Base-by-base conservation (phyloP, 2,329 filamentous ascomycete species). In the Penicillium hordei region DNA sequence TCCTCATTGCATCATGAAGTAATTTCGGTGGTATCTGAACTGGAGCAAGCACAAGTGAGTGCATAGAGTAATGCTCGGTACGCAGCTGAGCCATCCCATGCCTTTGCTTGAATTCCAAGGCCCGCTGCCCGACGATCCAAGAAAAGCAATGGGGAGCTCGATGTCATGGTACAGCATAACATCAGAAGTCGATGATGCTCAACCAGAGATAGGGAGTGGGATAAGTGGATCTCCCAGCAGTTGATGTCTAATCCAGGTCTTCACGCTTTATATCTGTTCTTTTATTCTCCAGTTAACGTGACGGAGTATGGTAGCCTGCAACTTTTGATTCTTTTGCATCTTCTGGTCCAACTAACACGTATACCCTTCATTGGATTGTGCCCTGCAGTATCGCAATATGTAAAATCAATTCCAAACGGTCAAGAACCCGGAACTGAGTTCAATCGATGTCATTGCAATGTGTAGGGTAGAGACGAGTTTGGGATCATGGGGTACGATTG, bases 1-100 rank as follows among this genome's bases (percentile, higher is more conserved):
- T 42, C 17, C 25, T 39, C 31, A 60, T 67, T 66, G 63, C 65
- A 67, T 67, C 65, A 67, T 66, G 49, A 45, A 48, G 7, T 53
- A 10, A 46, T 5, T 25, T 65, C 50, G 46, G 60, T n/a, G 13
- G 15, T 34, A 7, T 34, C 33, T 34, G 15, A 34, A 34, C 33
- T 34, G 33, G 15, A 8, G 33, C 15, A 34, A 34, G 33, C 15
- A 34, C 33, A 34, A 13, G 33, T 34, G 33, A 17, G 33, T 6
- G 6, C 33, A 34, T 34, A 34, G 33, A 15, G 13, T 17, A 8
- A 34, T 34, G 12, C 48, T 49, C 31, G 45, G 25, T 59, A 10
- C 48, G 19, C 27, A 21, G 31, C 13, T 44, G 33, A 48, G 49
- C 48, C 55, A 58, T 46, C 10, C 19, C 43, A 46, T 57, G 53